Percentiles rank a stretch among this genome's conserved stretches.
Conservation (phyloP, 345 rosid genomes). For the Populus euphratica region DNA sequence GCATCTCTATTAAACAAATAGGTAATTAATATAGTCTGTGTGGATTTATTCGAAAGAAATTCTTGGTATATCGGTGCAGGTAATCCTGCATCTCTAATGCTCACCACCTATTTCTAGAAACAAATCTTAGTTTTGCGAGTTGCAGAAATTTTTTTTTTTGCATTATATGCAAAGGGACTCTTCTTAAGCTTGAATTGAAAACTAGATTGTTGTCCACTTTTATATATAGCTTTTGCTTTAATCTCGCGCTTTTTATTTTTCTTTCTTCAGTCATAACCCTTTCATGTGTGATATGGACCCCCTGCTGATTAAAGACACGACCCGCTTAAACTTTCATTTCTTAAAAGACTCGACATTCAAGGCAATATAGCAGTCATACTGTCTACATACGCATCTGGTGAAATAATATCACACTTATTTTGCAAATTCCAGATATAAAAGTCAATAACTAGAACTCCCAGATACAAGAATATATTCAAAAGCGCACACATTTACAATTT, state of each 20-base stretch:
- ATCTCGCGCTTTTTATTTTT: too few relatives aligned
- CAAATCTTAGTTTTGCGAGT: background rate
- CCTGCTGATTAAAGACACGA: background rate
- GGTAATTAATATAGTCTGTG: too few relatives aligned
- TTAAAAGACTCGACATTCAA: background rate
- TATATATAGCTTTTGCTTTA: too few relatives aligned
- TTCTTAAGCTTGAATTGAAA: background rate
- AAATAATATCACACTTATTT: background rate
- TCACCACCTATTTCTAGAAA: too few relatives aligned
- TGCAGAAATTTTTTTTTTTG: background rate
- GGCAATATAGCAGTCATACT: background rate
- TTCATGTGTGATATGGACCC: background rate
- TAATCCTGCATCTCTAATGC: too few relatives aligned
- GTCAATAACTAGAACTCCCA: background rate
- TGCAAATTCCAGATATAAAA: background rate
- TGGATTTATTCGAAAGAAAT: too few relatives aligned
- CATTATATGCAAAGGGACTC: background rate
- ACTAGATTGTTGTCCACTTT: too few relatives aligned
- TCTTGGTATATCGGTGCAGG: too few relatives aligned
- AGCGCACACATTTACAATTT: background rate
- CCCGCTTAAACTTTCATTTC: background rate
- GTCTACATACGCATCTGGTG: background rate
- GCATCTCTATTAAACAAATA: too few relatives aligned
- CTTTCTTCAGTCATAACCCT: background rate
- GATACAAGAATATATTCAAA: background rate